phyloP scores from a whole-genome alignment of 768 basidiomycete genomes.

The Rhodotorula kratochvilovae region DNA sequence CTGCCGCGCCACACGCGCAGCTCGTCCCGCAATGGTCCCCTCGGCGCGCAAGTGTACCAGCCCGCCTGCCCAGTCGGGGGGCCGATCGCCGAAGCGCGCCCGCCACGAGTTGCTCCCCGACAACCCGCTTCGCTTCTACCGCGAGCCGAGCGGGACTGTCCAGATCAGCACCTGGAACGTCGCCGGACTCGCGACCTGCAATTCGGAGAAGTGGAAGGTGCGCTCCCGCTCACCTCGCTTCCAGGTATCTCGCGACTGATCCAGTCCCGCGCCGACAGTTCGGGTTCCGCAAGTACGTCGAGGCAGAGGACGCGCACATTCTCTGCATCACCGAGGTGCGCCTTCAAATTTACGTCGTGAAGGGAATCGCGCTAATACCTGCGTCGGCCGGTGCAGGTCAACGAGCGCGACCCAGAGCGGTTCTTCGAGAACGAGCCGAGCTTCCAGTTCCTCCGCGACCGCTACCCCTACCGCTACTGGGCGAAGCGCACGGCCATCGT shows the following conservation, averaged over 20 bases:
- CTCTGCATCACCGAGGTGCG: conserved; percentile 73
- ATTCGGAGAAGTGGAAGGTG: conserved; percentile 20
- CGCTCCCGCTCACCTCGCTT: not conserved
- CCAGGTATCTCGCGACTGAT: too few relatives aligned
- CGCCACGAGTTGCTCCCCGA: not conserved
- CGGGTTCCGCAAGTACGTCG: conserved; percentile 77
- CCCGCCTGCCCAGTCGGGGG: not conserved
- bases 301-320: conserved; percentile 79
- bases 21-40: not conserved
- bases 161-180: conserved; percentile 75
- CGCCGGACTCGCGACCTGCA: conserved; percentile 62
- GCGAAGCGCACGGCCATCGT: conserved; percentile 63
- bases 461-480: conserved; percentile 39
- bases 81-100: not conserved
- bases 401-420: conserved; percentile 20
- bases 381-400: conserved; percentile 54
- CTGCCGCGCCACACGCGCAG: too few relatives aligned
- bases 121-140: conserved; percentile 17
- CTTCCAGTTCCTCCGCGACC: conserved; percentile 15
- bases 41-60: not conserved
- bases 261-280: conserved; percentile 42
- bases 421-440: not conserved
- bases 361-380: too few relatives aligned
- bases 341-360: not conserved
- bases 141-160: conserved; percentile 49